phyloP scores from a whole-genome alignment of 768 basidiomycete species.

The Suillus alpinus region DNA sequence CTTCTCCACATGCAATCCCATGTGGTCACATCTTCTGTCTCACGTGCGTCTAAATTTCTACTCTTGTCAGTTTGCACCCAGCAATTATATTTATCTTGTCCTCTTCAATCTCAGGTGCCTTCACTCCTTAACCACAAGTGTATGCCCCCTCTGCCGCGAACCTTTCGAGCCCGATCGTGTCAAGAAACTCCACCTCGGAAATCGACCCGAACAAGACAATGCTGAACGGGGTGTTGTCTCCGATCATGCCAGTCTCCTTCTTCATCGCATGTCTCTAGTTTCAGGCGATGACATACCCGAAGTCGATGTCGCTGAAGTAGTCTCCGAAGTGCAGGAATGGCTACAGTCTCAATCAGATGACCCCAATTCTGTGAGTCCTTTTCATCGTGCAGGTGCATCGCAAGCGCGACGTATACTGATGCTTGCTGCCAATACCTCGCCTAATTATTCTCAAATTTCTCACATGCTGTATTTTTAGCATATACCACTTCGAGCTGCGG shows the following conservation, averaged over 20 bases:
- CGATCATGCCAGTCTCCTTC: slow-evolving; percentile 32
- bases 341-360: slow-evolving; percentile 40
- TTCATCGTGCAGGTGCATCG: background rate
- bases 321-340: slow-evolving; percentile 52
- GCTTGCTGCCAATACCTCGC: background rate
- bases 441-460: slow-evolving; percentile 12
- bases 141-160: slow-evolving; percentile 69
- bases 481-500: slow-evolving; percentile 28
- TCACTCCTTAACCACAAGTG: slow-evolving; percentile 43
- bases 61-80: slow-evolving; percentile 6
- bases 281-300: slow-evolving; percentile 32
- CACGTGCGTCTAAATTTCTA: slow-evolving; percentile 42
- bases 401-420: background rate
- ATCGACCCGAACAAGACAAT: slow-evolving; percentile 35
- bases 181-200: slow-evolving; percentile 63
- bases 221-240: slow-evolving; percentile 40
- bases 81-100: background rate
- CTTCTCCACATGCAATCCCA: slow-evolving; percentile 65
- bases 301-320: slow-evolving; percentile 35
- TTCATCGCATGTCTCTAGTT: slow-evolving; percentile 34
- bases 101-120: slow-evolving; percentile 49
- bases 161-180: slow-evolving; percentile 49
- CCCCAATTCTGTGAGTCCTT: slow-evolving; percentile 32
- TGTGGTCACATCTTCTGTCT: slow-evolving; percentile 79
- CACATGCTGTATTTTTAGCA: slow-evolving; percentile 25